Conservation (phyloP, 345 rosid species). For the Geranium rotundifolium region DNA sequence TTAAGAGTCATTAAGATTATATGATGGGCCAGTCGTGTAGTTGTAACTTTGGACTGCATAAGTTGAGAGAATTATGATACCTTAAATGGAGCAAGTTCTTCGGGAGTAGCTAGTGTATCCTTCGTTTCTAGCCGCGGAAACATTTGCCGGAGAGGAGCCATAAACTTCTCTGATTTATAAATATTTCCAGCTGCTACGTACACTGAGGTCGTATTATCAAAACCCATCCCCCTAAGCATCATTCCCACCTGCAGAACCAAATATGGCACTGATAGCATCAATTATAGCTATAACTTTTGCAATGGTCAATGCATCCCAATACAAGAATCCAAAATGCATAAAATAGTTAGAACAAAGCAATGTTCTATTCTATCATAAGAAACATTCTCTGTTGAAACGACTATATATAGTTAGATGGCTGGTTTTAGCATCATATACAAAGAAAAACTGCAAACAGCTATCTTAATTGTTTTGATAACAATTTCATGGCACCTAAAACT, state of each 20-base stretch:
- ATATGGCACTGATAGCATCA: neutral
- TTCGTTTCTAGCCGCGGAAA: conserved; percentile 90
- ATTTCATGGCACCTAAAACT: neutral
- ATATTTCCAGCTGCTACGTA: conserved; percentile 89
- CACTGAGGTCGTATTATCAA: conserved; percentile 57
- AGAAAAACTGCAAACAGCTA: neutral
- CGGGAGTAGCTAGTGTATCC: conserved; percentile 58
- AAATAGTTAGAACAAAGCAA: neutral
- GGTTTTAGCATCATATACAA: neutral
- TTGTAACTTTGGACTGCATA: conserved; percentile 7
- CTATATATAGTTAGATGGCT: neutral
- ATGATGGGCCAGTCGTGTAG: neutral
- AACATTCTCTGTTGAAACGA: neutral
- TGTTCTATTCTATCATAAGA: neutral
- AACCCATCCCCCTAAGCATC: conserved; percentile 99
- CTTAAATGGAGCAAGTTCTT: conserved; percentile 83
- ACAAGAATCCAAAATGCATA: neutral
- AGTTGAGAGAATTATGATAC: conserved; percentile 18
- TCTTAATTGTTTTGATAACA: neutral
- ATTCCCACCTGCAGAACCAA: conserved; percentile 63
- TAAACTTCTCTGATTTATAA: conserved; percentile 75
- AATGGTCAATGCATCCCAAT: neutral
- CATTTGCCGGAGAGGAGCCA: conserved; percentile 86
- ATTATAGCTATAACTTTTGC: neutral
- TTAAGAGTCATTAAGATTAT: too few species aligned